Evolutionary conservation across 495 filamentous ascomycete genomes (phyloP).

Genomic region (Penicillium maclennaniae): DNA sequence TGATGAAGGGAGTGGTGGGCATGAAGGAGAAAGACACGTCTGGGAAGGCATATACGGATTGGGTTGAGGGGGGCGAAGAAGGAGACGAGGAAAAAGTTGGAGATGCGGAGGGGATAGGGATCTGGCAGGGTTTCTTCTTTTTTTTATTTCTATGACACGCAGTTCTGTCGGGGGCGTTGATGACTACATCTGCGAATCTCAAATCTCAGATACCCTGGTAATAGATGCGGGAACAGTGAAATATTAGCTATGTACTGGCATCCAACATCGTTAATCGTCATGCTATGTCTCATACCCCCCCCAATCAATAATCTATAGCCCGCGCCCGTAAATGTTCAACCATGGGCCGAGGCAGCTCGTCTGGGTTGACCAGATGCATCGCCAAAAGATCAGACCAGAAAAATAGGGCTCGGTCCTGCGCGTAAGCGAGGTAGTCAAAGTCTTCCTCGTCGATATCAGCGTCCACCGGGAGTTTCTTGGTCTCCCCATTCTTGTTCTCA

Average conservation of each 20-base stretch:
- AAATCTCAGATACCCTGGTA: conserved; percentile 5
- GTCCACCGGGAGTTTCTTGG: conserved; percentile 16
- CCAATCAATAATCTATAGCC: conserved; percentile 52
- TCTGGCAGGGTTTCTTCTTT: neutral
- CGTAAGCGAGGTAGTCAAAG: conserved; percentile 90
- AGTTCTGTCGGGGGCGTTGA: neutral
- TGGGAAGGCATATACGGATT: conserved; percentile 64
- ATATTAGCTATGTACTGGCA: conserved; percentile 21
- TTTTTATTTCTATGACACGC: neutral
- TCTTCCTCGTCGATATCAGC: conserved; percentile 44
- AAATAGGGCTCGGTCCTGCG: conserved; percentile 84
- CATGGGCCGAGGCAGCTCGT: conserved; percentile 67
- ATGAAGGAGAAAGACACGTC: conserved; percentile 54
- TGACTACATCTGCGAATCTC: conserved; percentile 1
- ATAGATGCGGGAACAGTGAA: neutral
- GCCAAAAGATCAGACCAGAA: conserved; percentile 86
- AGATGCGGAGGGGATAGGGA: conserved; percentile 30
- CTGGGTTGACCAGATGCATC: conserved; percentile 63
- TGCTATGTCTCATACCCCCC: conserved; percentile 6
- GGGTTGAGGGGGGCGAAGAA: conserved; percentile 74
- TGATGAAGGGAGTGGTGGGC: conserved; percentile 77
- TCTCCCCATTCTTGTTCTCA: conserved; percentile 4
- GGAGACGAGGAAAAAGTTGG: conserved; percentile 65
- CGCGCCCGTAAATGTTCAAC: conserved; percentile 51
- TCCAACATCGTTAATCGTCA: conserved; percentile 25